Conservation (phyloP, 257 asterid species). For the Solanum ahanhuiri region DNA sequence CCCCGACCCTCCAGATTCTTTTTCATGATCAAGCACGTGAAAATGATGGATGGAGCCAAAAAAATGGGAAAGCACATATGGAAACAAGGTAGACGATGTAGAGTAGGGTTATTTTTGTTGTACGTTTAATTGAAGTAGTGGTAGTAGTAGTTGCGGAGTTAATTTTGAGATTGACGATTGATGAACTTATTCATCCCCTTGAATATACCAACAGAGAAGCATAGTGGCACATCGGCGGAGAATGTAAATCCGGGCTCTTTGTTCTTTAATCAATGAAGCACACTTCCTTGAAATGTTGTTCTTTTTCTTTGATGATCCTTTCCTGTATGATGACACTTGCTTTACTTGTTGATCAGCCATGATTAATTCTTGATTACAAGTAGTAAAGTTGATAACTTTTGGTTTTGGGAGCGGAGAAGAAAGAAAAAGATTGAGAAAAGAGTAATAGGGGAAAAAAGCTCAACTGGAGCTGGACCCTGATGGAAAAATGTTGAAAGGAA, state of each 20-base stretch:
- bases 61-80: not conserved
- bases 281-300: slow-evolving; percentile 58
- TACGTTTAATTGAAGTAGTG: not conserved
- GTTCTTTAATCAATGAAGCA: slow-evolving; percentile 60
- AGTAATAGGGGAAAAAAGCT: slow-evolving; percentile 38
- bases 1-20: not conserved
- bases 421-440: not conserved
- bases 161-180: not conserved
- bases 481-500: not conserved
- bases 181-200: slow-evolving; percentile 45
- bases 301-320: slow-evolving; percentile 25
- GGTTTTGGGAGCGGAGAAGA: not conserved
- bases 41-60: not conserved
- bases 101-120: not conserved
- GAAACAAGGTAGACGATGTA: not conserved
- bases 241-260: slow-evolving; percentile 66
- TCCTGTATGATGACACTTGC: slow-evolving; percentile 17
- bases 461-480: slow-evolving; percentile 70
- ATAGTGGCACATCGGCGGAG: slow-evolving; percentile 84
- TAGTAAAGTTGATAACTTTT: not conserved
- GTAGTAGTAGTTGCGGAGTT: not conserved
- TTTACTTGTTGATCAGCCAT: slow-evolving; percentile 35
- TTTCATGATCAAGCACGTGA: not conserved
- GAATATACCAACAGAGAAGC: slow-evolving; percentile 70
- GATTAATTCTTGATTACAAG: not conserved